Percentiles rank a stretch among this genome's conserved stretches.
Conservation (phyloP, 1,284 basidiomycete genomes). For the Rhodotorula sp. region DNA sequence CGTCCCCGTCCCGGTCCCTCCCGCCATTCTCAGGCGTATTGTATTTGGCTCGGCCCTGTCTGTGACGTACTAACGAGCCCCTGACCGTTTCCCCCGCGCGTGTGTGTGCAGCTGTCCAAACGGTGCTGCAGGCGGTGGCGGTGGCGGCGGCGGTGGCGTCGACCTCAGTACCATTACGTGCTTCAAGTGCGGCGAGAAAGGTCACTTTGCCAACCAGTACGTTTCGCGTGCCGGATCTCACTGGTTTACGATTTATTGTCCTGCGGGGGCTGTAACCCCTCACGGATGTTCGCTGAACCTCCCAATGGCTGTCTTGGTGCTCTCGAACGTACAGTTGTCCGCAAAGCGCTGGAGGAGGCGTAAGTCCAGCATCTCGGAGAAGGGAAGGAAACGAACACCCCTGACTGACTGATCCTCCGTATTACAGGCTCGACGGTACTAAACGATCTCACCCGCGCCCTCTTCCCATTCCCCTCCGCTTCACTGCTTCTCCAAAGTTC, state of each 20-base stretch:
- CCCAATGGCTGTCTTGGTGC: neutral
- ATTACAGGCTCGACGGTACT: neutral
- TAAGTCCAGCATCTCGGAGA: neutral
- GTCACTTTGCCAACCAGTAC: conserved; percentile 79
- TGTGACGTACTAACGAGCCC: too few species aligned
- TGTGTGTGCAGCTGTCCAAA: conserved; percentile 3
- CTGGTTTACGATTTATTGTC: neutral
- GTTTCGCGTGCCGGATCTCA: neutral
- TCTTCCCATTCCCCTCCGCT: too few species aligned
- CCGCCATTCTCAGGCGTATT: too few species aligned
- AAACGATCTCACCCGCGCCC: too few species aligned
- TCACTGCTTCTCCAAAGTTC: too few species aligned
- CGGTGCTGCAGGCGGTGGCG: neutral
- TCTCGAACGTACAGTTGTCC: conserved; percentile 15
- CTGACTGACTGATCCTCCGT: too few species aligned
- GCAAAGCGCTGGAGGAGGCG: conserved; percentile 10
- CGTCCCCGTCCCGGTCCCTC: too few species aligned
- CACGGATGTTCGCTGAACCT: neutral
- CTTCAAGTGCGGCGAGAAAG: conserved; percentile 75
- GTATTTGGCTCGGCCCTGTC: too few species aligned
- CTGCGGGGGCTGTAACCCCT: neutral
- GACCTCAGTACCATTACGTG: conserved; percentile 24
- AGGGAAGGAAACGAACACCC: neutral
- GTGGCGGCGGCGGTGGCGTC: neutral
- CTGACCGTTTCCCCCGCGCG: too few species aligned